Evolutionary conservation across 768 basidiomycete species (phyloP), one percentile per base, ranked within the genome.

Genomic region (Boletus subparvulus): DNA sequence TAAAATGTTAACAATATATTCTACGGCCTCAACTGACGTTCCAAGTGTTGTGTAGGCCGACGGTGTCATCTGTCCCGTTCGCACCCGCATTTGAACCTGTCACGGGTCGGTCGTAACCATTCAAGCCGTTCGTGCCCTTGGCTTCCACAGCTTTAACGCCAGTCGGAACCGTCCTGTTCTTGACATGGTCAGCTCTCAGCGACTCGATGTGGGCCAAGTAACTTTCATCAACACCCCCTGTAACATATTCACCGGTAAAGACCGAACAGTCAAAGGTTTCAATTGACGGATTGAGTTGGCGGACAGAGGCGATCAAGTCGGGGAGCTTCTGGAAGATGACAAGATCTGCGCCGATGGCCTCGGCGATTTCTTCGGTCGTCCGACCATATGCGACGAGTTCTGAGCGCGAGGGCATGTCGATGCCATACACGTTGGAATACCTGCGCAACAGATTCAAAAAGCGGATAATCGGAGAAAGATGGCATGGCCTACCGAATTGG

Each of bases 361-460:
- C 65, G 4, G 93, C 89, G 59, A 98, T 87, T 58, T 86, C 82
- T 24, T 82, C 78, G 12, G 80, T 82, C 50, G 84, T 83, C 48
- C 93, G 85, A 36, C 80, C 82, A 70, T 94, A 78, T 0, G 94
- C 96, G 49, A 98, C 94, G 33, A 98, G 87, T 69, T 98, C 96
- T 36, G 79, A 75, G n/a, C 92, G 85, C 4, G 94, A 93, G 32
- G 97, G 96, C 97, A 98, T 99, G 76, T 99, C 97, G 69, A 99
- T 99, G 19, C 97, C 97, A 73, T 99, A 98, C 6, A 99, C 97
- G 68, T 98, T 97, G 6, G 94, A 88, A 69, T 85, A 83, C 28
- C 92, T 92, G 55, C 2, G 13, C 11, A 40, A 7, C 19, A 41
- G 21, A 56, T 67, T 32, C 37, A 28, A 57, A 44, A 35, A 17